Evolutionary conservation across 1,139 yeast species (phyloP), one percentile per base, ranked within the genome.

Genomic region (Geotrichum restrictum): DNA sequence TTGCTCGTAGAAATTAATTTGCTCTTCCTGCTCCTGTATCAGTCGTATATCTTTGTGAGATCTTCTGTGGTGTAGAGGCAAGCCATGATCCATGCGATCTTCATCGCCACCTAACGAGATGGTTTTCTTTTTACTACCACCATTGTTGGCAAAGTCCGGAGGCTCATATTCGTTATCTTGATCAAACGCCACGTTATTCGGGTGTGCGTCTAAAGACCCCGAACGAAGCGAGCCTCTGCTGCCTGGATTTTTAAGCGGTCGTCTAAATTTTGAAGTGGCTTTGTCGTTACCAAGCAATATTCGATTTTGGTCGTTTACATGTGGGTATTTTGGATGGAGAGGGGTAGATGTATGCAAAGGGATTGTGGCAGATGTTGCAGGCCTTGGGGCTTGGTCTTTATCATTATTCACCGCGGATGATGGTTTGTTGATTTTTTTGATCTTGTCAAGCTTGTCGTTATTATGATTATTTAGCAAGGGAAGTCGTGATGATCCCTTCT

Each of bases 1-100:
- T 4, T 48, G 40, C 39, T 59, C 61, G 33, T 42, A 55, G 41
- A 53, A 50, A 29, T 49, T 36, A 8, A 59, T 43, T 24, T 56
- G 54, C 31, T 55, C 52, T 29, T 58, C 60, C 40, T 54, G 57
- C 27, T 51, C 56, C 16, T 51, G 42, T 16, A 51, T 46, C 34
- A 51, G 22, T 14, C 51, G 24, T 13, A 39, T 21, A 29, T 51
- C 54, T 27, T 51, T 41, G 16, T 19, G 42, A 1, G 50, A 41
- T 27, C 49, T 29, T 11, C 32, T 38, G 33, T 27, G 37, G 8
- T 24, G 29, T 24, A 24, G 29, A 5, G 16, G 19, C n/a, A 13
- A 19, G 31, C 14, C 31, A 13, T 45, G 45, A 24, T 52, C 53
- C 10, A 29, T 16, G 21, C 43, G n/a, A n/a, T n/a, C n/a, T n/a